Evolutionary conservation across 164 flowering plant genomes (phyloP).

Genomic region (Liquidambar formosana): DNA sequence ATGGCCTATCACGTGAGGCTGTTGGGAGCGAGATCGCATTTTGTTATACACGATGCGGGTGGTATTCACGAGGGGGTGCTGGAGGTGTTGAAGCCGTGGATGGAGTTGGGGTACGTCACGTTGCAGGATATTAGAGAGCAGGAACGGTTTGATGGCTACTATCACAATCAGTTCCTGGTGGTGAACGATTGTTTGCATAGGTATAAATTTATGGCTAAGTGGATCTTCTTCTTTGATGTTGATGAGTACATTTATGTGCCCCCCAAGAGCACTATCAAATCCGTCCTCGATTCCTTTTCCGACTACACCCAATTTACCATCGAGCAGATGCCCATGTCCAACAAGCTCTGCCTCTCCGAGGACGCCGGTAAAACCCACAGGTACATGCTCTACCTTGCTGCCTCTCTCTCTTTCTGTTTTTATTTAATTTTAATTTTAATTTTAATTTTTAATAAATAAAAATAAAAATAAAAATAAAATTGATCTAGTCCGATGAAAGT

Average conservation of each 20-base stretch:
- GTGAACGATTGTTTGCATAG: constrained; percentile 93
- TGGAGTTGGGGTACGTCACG: constrained; percentile 84
- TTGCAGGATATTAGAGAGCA: constrained; percentile 82
- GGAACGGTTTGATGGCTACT: constrained; percentile 90
- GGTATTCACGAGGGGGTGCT: constrained; percentile 79
- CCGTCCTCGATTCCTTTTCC: constrained; percentile 55
- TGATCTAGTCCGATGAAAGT: no score
- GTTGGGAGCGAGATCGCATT: constrained; percentile 73
- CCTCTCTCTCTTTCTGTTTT: no score
- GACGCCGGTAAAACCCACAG: constrained; percentile 50
- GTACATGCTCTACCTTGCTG: constrained; percentile 29
- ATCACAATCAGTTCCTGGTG: constrained; percentile 91
- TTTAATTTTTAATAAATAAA: no score
- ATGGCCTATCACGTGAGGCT: constrained; percentile 81
- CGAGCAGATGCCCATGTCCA: constrained; percentile 88
- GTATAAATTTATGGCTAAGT: constrained; percentile 65
- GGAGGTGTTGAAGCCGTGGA: constrained; percentile 91
- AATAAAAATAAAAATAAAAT: no score
- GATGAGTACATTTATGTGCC: constrained; percentile 85
- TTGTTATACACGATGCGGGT: constrained; percentile 91
- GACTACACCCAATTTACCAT: constrained; percentile 75
- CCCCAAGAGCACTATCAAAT: constrained; percentile 47
- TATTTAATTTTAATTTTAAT: no score
- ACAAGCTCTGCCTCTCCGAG: constrained; percentile 57
- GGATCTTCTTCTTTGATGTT: constrained; percentile 98